phyloP scores from a whole-genome alignment of 257 asterid genomes.

The Przewalskia tangutica region DNA sequence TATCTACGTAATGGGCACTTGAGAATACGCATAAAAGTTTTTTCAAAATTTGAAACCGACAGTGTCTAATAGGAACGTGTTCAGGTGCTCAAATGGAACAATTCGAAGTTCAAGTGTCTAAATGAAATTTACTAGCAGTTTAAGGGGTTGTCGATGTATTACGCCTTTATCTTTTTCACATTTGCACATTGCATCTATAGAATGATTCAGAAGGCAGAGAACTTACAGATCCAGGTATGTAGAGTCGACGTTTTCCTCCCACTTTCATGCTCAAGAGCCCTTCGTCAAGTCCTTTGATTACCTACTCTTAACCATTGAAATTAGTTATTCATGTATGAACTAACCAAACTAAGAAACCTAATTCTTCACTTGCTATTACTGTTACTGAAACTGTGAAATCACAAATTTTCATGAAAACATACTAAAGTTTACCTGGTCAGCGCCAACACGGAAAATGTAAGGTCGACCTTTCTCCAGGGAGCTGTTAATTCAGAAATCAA shows the following conservation, averaged over 20 bases:
- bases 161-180: neutral
- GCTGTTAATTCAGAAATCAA: conserved; percentile 30
- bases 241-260: conserved; percentile 88
- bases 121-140: no score
- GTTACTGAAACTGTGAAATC: neutral
- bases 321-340: neutral
- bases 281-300: conserved; percentile 94
- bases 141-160: no score
- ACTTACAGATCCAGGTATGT: conserved; percentile 89
- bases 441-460: conserved; percentile 81
- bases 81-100: no score
- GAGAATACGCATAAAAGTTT: no score
- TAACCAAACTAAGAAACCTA: neutral
- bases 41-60: no score
- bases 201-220: neutral
- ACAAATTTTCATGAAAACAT: neutral
- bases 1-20: no score
- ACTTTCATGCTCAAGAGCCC: conserved; percentile 88
- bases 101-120: no score
- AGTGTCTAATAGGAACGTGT: no score
- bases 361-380: neutral
- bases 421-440: conserved; percentile 66
- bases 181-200: neutral
- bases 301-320: conserved; percentile 30
- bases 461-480: conserved; percentile 83